Evolutionary conservation across 1,139 yeast genomes (phyloP).

Genomic region (Kodamaea arcana): DNA sequence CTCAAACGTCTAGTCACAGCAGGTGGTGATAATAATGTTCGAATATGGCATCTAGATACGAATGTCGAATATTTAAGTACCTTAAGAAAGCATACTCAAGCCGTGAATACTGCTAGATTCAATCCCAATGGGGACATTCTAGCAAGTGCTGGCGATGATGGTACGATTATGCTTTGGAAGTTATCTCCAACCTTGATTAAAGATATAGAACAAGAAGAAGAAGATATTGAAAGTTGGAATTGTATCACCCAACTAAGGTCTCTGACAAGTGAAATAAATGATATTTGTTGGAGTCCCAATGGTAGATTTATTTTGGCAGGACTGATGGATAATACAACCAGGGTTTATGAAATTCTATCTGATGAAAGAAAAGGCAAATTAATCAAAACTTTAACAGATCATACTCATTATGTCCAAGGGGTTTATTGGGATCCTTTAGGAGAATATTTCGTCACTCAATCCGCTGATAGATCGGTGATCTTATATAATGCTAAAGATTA

Average conservation of each 20-base stretch:
- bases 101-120: slow-evolving; percentile 87
- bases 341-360: slow-evolving; percentile 52
- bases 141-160: slow-evolving; percentile 96
- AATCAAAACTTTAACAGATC: slow-evolving; percentile 64
- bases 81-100: slow-evolving; percentile 83
- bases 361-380: slow-evolving; percentile 43
- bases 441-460: slow-evolving; percentile 76
- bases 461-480: slow-evolving; percentile 81
- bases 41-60: slow-evolving; percentile 52
- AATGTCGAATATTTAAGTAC: slow-evolving; percentile 67
- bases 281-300: slow-evolving; percentile 88
- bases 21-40: slow-evolving; percentile 89
- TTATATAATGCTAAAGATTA: slow-evolving; percentile 36
- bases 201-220: slow-evolving; percentile 58
- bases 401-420: slow-evolving; percentile 90
- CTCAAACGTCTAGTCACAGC: slow-evolving; percentile 67
- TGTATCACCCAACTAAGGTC: slow-evolving; percentile 53
- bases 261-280: slow-evolving; percentile 76
- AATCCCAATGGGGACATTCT: slow-evolving; percentile 60
- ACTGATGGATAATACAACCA: slow-evolving; percentile 80
- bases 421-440: slow-evolving; percentile 90
- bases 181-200: slow-evolving; percentile 48
- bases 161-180: slow-evolving; percentile 78
- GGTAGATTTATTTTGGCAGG: slow-evolving; percentile 75
- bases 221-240: slow-evolving; percentile 70